Percentiles rank a stretch among this genome's conserved stretches.
phyloP scores from a whole-genome alignment of 2,329 filamentous ascomycete genomes.

The Calonectria honghensis region DNA sequence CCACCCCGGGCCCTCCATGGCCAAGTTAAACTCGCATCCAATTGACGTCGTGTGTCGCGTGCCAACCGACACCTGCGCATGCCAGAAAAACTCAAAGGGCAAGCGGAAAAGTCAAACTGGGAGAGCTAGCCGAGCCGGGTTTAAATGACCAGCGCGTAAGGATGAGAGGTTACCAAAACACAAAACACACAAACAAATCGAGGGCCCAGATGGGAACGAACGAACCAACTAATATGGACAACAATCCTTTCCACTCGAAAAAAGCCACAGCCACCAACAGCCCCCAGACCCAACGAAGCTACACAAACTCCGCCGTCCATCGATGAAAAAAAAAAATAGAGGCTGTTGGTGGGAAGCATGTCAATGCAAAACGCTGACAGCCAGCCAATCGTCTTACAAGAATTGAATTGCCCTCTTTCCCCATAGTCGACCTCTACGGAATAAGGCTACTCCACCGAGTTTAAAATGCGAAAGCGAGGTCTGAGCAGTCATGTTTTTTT shows the following conservation, averaged over 20 bases:
- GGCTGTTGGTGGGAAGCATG: background rate
- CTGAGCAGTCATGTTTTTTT: background rate
- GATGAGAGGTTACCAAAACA: background rate
- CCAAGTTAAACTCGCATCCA: background rate
- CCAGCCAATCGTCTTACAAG: constrained; percentile 39
- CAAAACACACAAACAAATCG: too few relatives aligned
- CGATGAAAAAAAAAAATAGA: constrained; percentile 4
- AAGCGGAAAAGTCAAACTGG: background rate
- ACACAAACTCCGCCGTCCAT: constrained; percentile 24
- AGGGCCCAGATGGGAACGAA: too few relatives aligned
- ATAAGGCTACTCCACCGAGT: background rate
- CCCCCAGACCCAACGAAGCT: background rate
- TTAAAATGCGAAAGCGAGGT: background rate
- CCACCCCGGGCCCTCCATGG: background rate
- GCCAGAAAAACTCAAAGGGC: background rate
- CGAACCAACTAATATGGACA: background rate
- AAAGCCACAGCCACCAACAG: constrained; percentile 18
- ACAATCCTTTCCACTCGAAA: constrained; percentile 7
- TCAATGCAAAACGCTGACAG: background rate
- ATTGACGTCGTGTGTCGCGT: constrained; percentile 16
- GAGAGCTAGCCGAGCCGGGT: background rate
- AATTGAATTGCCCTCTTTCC: background rate
- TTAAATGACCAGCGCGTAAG: background rate
- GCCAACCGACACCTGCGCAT: background rate
- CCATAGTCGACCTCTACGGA: background rate